Percentiles rank a stretch among this genome's conserved stretches.
Conservation (phyloP, 1,284 basidiomycete genomes). For the Tylopilus sp. region DNA sequence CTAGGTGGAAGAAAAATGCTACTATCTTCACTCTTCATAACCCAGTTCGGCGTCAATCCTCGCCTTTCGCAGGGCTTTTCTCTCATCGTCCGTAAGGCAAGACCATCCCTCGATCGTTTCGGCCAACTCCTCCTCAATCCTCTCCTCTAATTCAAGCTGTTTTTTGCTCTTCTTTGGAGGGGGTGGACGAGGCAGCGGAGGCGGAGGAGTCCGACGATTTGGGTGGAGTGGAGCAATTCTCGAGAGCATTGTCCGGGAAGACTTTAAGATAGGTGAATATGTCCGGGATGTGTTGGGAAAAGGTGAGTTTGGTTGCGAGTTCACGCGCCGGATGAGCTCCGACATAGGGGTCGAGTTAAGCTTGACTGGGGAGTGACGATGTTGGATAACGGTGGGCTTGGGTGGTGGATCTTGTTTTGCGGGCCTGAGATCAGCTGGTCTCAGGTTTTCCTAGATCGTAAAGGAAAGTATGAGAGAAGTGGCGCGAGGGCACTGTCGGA, state of each 20-base stretch:
- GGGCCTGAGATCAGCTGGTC: conserved; percentile 1
- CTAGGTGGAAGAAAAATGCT: neutral
- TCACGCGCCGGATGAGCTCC: conserved; percentile 68
- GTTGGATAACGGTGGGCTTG: conserved; percentile 3
- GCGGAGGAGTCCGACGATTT: conserved; percentile 65
- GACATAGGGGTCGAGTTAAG: conserved; percentile 59
- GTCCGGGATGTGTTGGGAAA: conserved; percentile 43
- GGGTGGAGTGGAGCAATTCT: conserved; percentile 71
- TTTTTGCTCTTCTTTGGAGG: conserved; percentile 73
- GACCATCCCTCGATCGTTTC: conserved; percentile 73
- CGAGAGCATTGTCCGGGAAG: conserved; percentile 56
- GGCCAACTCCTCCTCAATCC: conserved; percentile 72
- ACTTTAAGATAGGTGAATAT: conserved; percentile 64
- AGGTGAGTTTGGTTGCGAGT: conserved; percentile 61
- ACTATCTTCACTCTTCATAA: conserved; percentile 39
- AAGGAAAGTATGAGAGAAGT: conserved; percentile 1
- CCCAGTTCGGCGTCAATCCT: conserved; percentile 64
- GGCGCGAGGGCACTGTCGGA: too few species aligned
- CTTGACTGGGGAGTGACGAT: conserved; percentile 16
- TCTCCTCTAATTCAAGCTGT: conserved; percentile 67
- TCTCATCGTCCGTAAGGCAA: conserved; percentile 59
- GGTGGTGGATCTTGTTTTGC: neutral
- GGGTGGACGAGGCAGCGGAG: conserved; percentile 59
- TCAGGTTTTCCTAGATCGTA: conserved; percentile 15
- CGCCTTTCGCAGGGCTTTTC: conserved; percentile 52